Evolutionary conservation across 768 basidiomycete species (phyloP), one percentile per base, ranked within the genome.

Genomic region (Kwoniella mangroviensis): DNA sequence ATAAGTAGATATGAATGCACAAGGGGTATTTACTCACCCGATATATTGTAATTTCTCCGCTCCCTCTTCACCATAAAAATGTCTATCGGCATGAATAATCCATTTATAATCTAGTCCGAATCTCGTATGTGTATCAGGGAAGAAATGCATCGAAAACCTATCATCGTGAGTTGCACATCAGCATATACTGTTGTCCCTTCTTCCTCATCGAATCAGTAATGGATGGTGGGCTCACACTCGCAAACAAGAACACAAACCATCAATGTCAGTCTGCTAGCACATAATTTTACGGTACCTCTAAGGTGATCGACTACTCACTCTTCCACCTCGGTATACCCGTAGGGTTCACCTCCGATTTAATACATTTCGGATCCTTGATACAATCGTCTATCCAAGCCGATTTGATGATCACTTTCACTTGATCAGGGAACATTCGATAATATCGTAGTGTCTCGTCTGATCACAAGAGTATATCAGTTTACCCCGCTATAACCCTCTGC

Each of bases 321-420:
- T 60, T 60, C 58, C 58, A 60, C 22, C 58, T 60, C 42, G 58
- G 58, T 60, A 60, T 60, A 60, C 58, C 58, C 19, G 58, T 60
- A n/a, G 26, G 26, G 12, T 60, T 60, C 15, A 60, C 19, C 34
- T 60, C 58, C 15, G 40, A 42, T 22, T 45, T 60, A 2, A 60
- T 60, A 45, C 58, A 60, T 21, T 12, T n/a, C n/a, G 58, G 58
- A 21, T 60, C 40, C 22, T 60, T 42, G 41, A 60, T 60, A 60
- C 58, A 60, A 41, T 60, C 21, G 22, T 60, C 41, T 41, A 60
- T 60, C 58, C 58, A 60, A 21, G 58, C 58, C 22, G 58, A 60
- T 43, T 60, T 60, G 22, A 60, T 60, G 58, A 60, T 60, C 17
- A 60, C 58, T 60, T 60, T 60, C 15, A 60, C 58, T 60, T 60